Percentiles rank a stretch among this genome's conserved stretches.
These are phyloP conservation scores for Aspergillus haitiensis DNA, from an alignment of 495 filamentous ascomycete genomes.

Conservation along the genomic window DNA sequence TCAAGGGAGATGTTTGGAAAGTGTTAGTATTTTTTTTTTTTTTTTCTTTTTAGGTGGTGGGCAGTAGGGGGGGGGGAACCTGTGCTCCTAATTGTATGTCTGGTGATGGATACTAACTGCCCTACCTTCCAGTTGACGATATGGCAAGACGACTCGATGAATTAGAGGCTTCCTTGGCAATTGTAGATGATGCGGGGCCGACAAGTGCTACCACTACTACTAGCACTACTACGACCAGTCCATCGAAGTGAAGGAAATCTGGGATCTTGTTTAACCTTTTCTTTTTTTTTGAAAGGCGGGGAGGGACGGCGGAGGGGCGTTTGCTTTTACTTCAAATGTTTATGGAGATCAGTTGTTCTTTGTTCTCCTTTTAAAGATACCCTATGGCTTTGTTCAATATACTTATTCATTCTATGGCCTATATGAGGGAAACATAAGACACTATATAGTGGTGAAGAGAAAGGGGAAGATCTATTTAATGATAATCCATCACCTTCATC, in stretches of 20 bases:
- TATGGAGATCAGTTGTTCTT: not conserved
- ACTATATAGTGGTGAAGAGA: no score
- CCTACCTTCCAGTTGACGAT: conserved; percentile 72
- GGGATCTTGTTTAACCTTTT: not conserved
- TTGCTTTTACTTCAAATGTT: no score
- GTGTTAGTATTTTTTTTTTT: no score
- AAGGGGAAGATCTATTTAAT: no score
- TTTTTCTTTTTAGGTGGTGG: no score
- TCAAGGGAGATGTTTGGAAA: conserved; percentile 85
- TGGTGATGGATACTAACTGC: not conserved
- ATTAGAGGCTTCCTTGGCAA: conserved; percentile 65
- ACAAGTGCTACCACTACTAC: no score
- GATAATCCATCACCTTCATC: not conserved
- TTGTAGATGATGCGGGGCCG: conserved; percentile 16
- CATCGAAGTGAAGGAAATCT: conserved; percentile 25
- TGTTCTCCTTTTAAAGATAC: conserved; percentile 4
- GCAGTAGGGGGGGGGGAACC: not conserved
- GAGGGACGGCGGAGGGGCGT: no score
- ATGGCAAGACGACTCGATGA: conserved; percentile 89
- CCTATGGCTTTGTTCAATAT: conserved; percentile 5
- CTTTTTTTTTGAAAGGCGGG: not conserved
- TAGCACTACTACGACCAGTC: conserved; percentile 3
- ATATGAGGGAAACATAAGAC: no score
- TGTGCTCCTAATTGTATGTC: no score
- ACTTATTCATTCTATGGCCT: no score